Percentiles rank a stretch among this genome's conserved stretches.
Evolutionary conservation across 2,329 filamentous ascomycete species (phyloP).

Genomic region (Fusarium kyushuense): DNA sequence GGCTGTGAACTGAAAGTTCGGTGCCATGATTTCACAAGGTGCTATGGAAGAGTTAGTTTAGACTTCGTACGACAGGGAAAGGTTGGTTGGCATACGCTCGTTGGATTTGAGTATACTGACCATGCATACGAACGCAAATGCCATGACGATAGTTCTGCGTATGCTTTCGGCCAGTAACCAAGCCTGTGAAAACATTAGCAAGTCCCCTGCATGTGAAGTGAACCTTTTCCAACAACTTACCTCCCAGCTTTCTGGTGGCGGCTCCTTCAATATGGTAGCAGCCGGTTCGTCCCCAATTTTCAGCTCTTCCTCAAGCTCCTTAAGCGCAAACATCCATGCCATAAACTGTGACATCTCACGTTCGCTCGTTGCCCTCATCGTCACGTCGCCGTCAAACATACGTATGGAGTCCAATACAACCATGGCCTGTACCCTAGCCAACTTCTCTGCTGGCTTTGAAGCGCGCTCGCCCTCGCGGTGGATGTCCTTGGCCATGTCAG

Average conservation of each 20-base stretch:
- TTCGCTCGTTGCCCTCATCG: slow-evolving; percentile 56
- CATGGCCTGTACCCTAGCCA: slow-evolving; percentile 59
- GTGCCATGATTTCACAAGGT: slow-evolving; percentile 30
- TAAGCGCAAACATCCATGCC: slow-evolving; percentile 55
- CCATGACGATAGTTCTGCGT: slow-evolving; percentile 55
- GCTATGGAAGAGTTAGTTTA: slow-evolving; percentile 26
- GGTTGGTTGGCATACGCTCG: slow-evolving; percentile 46
- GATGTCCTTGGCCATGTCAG: slow-evolving; percentile 55
- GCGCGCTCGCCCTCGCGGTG: slow-evolving; percentile 52
- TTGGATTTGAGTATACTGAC: slow-evolving; percentile 52
- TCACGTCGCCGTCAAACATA: slow-evolving; percentile 59
- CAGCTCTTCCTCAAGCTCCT: slow-evolving; percentile 51
- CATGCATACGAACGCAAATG: slow-evolving; percentile 51
- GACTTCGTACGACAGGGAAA: background rate
- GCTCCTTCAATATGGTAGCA: slow-evolving; percentile 45
- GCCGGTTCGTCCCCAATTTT: slow-evolving; percentile 45
- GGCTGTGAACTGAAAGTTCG: slow-evolving; percentile 51
- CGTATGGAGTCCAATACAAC: slow-evolving; percentile 57
- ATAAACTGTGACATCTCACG: slow-evolving; percentile 53
- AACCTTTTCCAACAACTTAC: slow-evolving; percentile 38
- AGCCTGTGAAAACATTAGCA: slow-evolving; percentile 38
- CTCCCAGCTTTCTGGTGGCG: slow-evolving; percentile 59
- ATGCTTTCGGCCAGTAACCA: slow-evolving; percentile 60
- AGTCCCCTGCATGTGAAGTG: background rate
- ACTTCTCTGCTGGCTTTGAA: slow-evolving; percentile 53